Evolutionary conservation across 2,329 filamentous ascomycete genomes (phyloP).

Genomic region (Pseudogymnoascus sp.): DNA sequence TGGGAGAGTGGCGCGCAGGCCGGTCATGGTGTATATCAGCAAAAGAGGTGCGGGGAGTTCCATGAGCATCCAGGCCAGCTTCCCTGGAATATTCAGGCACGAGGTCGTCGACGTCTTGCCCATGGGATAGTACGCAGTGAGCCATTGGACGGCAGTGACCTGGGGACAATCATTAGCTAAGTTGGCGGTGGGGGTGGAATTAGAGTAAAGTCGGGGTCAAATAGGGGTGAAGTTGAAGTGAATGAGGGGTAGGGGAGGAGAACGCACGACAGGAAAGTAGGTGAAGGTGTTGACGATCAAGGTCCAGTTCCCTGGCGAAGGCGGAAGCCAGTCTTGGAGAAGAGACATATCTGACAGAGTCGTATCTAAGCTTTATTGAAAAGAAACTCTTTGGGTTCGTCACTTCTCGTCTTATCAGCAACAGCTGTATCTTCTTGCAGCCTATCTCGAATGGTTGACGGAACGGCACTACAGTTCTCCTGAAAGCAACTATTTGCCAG

Average conservation of each 20-base stretch:
- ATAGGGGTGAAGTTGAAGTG: not conserved
- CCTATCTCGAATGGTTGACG: not conserved
- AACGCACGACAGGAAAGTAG: constrained; percentile 44
- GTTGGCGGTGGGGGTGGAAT: not conserved
- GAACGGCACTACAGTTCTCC: not conserved
- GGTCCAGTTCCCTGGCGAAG: constrained; percentile 52
- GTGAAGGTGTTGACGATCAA: constrained; percentile 46
- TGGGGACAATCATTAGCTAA: constrained; percentile 31
- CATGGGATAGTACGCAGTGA: constrained; percentile 72
- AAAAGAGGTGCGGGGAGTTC: constrained; percentile 72
- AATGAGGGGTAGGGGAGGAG: constrained; percentile 10
- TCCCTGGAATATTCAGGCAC: constrained; percentile 78
- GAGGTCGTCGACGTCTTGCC: constrained; percentile 81
- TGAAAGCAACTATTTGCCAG: not conserved
- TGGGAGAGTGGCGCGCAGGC: constrained; percentile 51
- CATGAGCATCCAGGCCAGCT: constrained; percentile 82
- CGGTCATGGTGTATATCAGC: constrained; percentile 70
- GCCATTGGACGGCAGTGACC: constrained; percentile 69
- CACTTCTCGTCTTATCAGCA: not conserved
- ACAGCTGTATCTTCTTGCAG: not conserved
- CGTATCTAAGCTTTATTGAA: not conserved
- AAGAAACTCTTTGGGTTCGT: not conserved
- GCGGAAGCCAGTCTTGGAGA: constrained; percentile 39
- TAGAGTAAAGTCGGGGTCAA: not conserved
- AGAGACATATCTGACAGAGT: constrained; percentile 20